Evolutionary conservation across 228 moss, liverwort and hornwort species (phyloP), one percentile per base, ranked within the genome.

Genomic region (Sphagnum fallax): DNA sequence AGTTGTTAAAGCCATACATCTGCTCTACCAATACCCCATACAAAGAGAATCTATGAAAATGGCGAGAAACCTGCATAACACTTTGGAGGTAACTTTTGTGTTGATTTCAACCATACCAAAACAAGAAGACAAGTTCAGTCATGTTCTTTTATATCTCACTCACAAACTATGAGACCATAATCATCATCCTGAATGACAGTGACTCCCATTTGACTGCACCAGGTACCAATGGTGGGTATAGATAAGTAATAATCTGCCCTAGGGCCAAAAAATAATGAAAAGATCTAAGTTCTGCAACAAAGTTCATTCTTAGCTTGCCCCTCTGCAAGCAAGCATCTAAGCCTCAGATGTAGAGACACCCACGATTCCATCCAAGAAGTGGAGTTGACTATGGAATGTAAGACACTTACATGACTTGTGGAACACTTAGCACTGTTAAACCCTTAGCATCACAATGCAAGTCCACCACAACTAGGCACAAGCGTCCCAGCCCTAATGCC

Each of bases 381-480:
- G 55, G 9, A 55, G 12, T 55, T 8, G 8, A 55, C 62, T 10
- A 62, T 32, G 32, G 16, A 32, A 62, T 6, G 12, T 62, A 7
- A 61, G 14, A 63, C 61, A 16, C 84, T 16, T 85, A 91, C 89
- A 60, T 88, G 80, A 92, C 92, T 88, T 92, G 90, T 6, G 92
- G 92, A 62, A 92, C 84, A 68, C 77, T 92, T 68, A 92, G 71
- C 49, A 92, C 65, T 53, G 88, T 84, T 67, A 88, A 75, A 69
- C 92, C 92, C 74, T 92, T 90, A 0, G 90, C 90, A 73, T 92
- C 92, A 61, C 82, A 77, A 69, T 88, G 86, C 88, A 92, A 82
- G 71, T 92, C 92, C 71, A 92, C 51, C 9, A 90, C 74, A 52
- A 92, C 78, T 52, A 90, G 62, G 49, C 74, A 78, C 51, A 88